Conservation (phyloP, 768 basidiomycete species). For the Tylopilus sp. region DNA sequence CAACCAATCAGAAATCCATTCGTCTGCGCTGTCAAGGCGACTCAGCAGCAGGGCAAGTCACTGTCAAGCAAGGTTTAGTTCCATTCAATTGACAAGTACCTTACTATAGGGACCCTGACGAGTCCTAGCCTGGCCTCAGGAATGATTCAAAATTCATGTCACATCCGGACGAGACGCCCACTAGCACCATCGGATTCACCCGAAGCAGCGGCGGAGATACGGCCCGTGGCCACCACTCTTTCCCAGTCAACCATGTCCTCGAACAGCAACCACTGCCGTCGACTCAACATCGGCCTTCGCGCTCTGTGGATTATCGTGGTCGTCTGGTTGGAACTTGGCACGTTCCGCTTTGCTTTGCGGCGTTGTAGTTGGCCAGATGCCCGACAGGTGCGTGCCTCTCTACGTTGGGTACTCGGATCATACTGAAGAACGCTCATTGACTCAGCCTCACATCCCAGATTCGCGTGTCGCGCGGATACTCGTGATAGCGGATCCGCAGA, state of each 20-base stretch:
- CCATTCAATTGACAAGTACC: not conserved
- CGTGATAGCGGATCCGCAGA: slow-evolving; percentile 86
- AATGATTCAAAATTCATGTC: too few relatives aligned
- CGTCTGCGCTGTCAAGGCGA: not conserved
- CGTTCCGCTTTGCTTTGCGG: slow-evolving; percentile 47
- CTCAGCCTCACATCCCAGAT: slow-evolving; percentile 17
- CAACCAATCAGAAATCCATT: not conserved
- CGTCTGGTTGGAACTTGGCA: slow-evolving; percentile 66
- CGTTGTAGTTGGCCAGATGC: slow-evolving; percentile 63
- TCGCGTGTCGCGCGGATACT: slow-evolving; percentile 41
- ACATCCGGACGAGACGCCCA: too few relatives aligned
- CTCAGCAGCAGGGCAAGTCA: not conserved
- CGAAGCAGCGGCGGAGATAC: not conserved
- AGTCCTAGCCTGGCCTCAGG: not conserved
- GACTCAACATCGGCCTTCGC: slow-evolving; percentile 40
- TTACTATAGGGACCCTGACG: not conserved
- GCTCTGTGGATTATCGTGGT: slow-evolving; percentile 59
- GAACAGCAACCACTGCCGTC: not conserved
- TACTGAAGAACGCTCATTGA: not conserved
- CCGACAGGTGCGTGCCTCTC: slow-evolving; percentile 24
- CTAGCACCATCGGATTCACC: slow-evolving; percentile 1
- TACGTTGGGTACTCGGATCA: not conserved
- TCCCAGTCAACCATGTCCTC: slow-evolving; percentile 4
- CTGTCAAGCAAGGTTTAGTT: not conserved
- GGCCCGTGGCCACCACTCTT: not conserved